Conservation (phyloP, 805 yeast genomes). For the Candida ulmi region DNA sequence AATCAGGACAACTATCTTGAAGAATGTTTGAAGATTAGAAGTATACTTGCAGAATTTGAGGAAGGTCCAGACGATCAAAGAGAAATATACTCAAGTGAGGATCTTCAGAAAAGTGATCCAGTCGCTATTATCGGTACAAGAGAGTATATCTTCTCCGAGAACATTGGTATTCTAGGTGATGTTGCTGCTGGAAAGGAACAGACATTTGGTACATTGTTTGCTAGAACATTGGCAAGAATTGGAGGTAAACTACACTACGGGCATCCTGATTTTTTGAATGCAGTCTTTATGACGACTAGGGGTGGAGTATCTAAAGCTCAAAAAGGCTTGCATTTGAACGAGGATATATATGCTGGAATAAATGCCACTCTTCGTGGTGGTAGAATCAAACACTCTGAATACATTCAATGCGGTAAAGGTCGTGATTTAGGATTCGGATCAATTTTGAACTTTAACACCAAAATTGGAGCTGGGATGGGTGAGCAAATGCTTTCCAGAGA, state of each 20-base stretch:
- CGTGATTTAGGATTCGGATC: conserved; percentile 83
- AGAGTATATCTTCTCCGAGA: conserved; percentile 79
- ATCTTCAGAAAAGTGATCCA: conserved; percentile 31
- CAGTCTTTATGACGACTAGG: conserved; percentile 73
- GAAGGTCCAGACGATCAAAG: conserved; percentile 29
- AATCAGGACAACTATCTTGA: conserved; percentile 80
- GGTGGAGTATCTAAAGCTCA: conserved; percentile 88
- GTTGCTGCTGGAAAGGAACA: conserved; percentile 88
- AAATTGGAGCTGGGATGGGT: conserved; percentile 89
- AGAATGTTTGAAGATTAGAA: conserved; percentile 72
- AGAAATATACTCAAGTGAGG: conserved; percentile 44
- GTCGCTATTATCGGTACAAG: conserved; percentile 83
- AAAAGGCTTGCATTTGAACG: conserved; percentile 75
- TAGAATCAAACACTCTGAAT: conserved; percentile 78
- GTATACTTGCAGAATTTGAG: conserved; percentile 72
- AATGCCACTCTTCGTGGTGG: conserved; percentile 76
- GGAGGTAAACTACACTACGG: conserved; percentile 86
- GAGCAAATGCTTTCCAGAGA: conserved; percentile 82
- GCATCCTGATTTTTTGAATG: conserved; percentile 78
- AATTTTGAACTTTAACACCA: conserved; percentile 74
- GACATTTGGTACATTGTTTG: conserved; percentile 80
- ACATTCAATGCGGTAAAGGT: conserved; percentile 83
- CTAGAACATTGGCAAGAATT: conserved; percentile 74
- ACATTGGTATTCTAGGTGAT: conserved; percentile 77
- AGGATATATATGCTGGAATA: conserved; percentile 85